These are phyloP conservation scores for Cyathus striatus DNA, from an alignment of 768 basidiomycete species.

Conservation along the genomic window DNA sequence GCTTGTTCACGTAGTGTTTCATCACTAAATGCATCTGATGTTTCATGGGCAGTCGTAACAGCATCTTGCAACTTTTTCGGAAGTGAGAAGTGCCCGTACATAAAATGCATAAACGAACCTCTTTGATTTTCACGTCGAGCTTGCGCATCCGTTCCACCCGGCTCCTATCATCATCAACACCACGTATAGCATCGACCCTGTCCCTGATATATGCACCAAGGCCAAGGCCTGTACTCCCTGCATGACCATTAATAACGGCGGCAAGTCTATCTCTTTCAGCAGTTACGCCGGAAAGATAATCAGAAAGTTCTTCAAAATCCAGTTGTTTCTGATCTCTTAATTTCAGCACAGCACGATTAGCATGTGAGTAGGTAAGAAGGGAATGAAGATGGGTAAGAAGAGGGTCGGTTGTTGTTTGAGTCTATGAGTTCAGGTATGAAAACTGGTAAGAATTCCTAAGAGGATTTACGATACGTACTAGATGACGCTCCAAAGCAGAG, in stretches of 20 bases:
- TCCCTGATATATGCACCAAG: constrained; percentile 89
- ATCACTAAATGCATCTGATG: constrained; percentile 93
- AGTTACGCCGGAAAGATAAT: constrained; percentile 91
- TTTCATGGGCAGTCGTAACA: constrained; percentile 91
- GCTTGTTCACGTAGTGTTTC: constrained; percentile 90
- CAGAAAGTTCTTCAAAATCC: constrained; percentile 95
- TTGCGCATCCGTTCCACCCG: constrained; percentile 92
- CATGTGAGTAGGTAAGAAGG: constrained; percentile 87
- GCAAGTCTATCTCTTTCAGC: constrained; percentile 90
- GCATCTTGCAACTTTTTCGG: constrained; percentile 91
- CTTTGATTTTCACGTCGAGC: constrained; percentile 91
- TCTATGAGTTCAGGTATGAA: constrained; percentile 50
- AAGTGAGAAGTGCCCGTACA: neutral
- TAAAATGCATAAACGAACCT: constrained; percentile 42
- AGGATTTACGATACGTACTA: constrained; percentile 38
- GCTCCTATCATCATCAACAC: constrained; percentile 89
- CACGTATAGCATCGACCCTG: constrained; percentile 85
- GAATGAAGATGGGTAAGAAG: constrained; percentile 89
- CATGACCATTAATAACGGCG: constrained; percentile 85
- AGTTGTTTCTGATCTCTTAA: constrained; percentile 97
- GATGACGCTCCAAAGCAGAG: constrained; percentile 82
- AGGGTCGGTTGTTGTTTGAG: constrained; percentile 87
- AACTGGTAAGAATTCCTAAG: constrained; percentile 1
- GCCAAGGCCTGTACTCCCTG: constrained; percentile 79
- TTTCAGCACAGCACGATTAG: constrained; percentile 91